Percentiles rank a stretch among this genome's conserved stretches.
These are phyloP conservation scores for Saturnispora diversa DNA, from an alignment of 805 yeast species.

Conservation along the genomic window DNA sequence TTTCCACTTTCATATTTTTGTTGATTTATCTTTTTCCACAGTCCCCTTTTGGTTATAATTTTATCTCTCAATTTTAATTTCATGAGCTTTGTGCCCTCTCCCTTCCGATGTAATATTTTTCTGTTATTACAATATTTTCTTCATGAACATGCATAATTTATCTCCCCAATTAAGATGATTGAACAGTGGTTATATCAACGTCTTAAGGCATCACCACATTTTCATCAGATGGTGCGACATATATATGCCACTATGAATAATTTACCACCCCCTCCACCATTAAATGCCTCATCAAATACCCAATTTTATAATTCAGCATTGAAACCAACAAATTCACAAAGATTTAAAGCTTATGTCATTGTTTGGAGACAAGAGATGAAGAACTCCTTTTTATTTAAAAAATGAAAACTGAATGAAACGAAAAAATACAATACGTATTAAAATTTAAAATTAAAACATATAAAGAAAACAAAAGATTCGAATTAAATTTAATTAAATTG, in stretches of 20 bases:
- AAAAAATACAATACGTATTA: too few species aligned
- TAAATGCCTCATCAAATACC: slow-evolving; percentile 12
- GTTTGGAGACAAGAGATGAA: slow-evolving; percentile 57
- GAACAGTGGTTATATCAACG: slow-evolving; percentile 41
- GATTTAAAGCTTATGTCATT: slow-evolving; percentile 50
- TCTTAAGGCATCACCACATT: slow-evolving; percentile 49
- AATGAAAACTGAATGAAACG: too few species aligned
- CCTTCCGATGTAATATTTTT: too few species aligned
- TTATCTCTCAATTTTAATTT: too few species aligned
- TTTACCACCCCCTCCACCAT: slow-evolving; percentile 39
- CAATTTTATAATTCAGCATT: slow-evolving; percentile 10
- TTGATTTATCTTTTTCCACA: too few species aligned
- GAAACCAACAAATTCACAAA: slow-evolving; percentile 47
- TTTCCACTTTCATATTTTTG: not conserved
- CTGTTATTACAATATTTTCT: too few species aligned
- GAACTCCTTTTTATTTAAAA: slow-evolving; percentile 41
- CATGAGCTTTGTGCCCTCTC: too few species aligned
- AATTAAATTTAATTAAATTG: slow-evolving; percentile 5
- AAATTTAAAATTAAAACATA: not conserved
- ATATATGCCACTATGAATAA: slow-evolving; percentile 60
- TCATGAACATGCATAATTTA: not conserved
- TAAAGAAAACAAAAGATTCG: slow-evolving; percentile 11
- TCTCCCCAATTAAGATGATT: slow-evolving; percentile 23
- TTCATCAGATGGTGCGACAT: slow-evolving; percentile 53
- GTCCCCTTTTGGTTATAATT: too few species aligned